Evolutionary conservation across 768 basidiomycete species (phyloP).

Genomic region (Tulasnella sp.): DNA sequence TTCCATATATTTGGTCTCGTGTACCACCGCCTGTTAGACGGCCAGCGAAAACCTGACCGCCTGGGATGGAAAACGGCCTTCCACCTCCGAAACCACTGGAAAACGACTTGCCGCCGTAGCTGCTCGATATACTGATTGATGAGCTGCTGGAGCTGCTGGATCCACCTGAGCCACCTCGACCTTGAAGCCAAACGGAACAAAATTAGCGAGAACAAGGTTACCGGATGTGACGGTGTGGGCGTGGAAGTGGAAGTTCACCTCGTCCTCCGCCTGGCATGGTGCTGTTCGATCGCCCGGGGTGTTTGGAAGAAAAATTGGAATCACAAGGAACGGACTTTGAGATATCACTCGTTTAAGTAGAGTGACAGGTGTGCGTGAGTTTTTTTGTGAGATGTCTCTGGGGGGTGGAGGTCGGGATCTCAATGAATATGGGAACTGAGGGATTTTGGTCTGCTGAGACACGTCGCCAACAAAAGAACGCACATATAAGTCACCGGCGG

Average conservation of each 20-base stretch:
- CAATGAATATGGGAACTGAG: not conserved
- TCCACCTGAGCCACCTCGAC: slow-evolving; percentile 11
- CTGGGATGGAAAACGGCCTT: slow-evolving; percentile 14
- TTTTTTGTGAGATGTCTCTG: not conserved
- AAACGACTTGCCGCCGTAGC: not conserved
- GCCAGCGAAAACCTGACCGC: slow-evolving; percentile 27
- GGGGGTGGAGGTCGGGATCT: not conserved
- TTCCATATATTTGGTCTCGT: slow-evolving; percentile 30
- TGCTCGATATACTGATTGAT: not conserved
- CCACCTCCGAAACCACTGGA: slow-evolving; percentile 27
- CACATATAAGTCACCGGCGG: not conserved
- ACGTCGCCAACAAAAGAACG: not conserved
- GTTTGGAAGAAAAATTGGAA: not conserved
- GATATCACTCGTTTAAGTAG: not conserved
- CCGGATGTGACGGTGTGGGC: not conserved
- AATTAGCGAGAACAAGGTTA: not conserved
- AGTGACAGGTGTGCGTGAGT: not conserved
- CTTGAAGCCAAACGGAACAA: not conserved
- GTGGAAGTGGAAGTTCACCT: not conserved
- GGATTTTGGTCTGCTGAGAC: not conserved
- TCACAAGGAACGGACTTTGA: not conserved
- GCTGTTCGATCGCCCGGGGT: not conserved
- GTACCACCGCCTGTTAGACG: slow-evolving; percentile 29
- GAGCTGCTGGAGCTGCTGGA: not conserved
- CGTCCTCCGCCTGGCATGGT: slow-evolving; percentile 11